Evolutionary conservation across 1,284 basidiomycete species (phyloP).

Genomic region (Athelia sp.): DNA sequence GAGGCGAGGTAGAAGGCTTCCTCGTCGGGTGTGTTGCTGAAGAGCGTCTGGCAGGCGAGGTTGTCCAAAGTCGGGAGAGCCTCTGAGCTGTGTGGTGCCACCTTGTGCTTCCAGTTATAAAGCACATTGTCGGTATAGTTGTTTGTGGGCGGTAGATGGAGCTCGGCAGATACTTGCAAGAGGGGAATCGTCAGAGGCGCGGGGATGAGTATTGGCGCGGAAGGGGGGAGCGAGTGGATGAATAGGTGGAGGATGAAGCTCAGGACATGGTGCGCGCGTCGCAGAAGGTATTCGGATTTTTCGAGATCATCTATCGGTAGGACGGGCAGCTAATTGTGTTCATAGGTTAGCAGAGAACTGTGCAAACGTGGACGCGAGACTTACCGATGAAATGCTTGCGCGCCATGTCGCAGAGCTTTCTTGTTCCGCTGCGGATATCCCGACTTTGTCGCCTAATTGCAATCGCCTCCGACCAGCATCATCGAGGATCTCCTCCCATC

Average conservation of each 20-base stretch:
- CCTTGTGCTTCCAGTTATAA: conserved; percentile 71
- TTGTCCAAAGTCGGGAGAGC: conserved; percentile 40
- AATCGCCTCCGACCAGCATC: conserved; percentile 46
- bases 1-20: conserved; percentile 88
- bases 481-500: conserved; percentile 66
- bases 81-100: conserved; percentile 16
- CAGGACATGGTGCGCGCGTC: conserved; percentile 83
- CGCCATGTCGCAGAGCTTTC: conserved; percentile 58
- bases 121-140: conserved; percentile 94
- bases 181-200: conserved; percentile 73
- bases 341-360: conserved; percentile 3
- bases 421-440: conserved; percentile 39
- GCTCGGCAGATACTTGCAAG: conserved; percentile 66
- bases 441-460: conserved; percentile 48
- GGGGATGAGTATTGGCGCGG: conserved; percentile 59
- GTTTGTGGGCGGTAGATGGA: conserved; percentile 85
- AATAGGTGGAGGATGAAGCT: conserved; percentile 88
- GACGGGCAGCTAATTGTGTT: conserved; percentile 36
- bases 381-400: conserved; percentile 48
- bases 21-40: conserved; percentile 84
- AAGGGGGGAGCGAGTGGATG: conserved; percentile 70
- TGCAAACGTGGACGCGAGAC: conserved; percentile 14
- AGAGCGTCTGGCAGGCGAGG: conserved; percentile 61
- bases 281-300: conserved; percentile 60
- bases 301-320: conserved; percentile 46